phyloP scores from a whole-genome alignment of 495 filamentous ascomycete genomes.

The Penicillium parvum region DNA sequence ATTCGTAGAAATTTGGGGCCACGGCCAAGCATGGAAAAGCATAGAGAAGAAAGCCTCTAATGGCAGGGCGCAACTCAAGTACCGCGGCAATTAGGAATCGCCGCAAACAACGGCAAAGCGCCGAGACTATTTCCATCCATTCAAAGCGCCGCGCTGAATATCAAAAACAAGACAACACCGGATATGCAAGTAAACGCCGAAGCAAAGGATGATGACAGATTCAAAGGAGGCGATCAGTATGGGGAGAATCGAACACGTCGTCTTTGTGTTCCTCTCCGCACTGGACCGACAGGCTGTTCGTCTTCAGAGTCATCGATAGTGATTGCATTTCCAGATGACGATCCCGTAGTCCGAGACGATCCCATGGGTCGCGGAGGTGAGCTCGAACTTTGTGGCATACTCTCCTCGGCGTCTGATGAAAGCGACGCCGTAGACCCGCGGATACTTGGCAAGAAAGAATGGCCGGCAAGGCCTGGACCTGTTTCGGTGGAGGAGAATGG shows the following conservation, averaged over 20 bases:
- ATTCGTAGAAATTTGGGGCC: no score
- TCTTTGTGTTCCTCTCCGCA: constrained; percentile 20
- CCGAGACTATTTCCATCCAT: constrained; percentile 10
- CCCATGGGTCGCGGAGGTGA: constrained; percentile 8
- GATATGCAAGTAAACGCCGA: not conserved
- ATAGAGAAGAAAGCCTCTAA: not conserved
- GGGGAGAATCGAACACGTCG: constrained; percentile 20
- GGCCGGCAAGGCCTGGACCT: no score
- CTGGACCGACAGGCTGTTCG: constrained; percentile 23
- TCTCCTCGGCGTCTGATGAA: constrained; percentile 9
- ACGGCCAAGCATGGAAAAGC: not conserved
- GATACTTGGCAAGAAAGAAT: no score
- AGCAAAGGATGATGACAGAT: not conserved
- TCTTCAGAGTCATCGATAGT: constrained; percentile 28
- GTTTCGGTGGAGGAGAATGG: not conserved
- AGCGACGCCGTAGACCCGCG: no score
- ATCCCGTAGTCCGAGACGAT: not conserved
- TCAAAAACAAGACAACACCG: constrained; percentile 4
- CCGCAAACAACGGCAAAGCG: no score
- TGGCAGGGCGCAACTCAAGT: not conserved
- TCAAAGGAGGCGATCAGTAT: constrained; percentile 12
- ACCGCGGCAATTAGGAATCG: no score
- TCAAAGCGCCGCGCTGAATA: constrained; percentile 17
- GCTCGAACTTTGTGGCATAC: constrained; percentile 3
- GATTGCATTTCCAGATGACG: constrained; percentile 12